Conservation (phyloP, 2,329 filamentous ascomycete genomes). For the Paracoccidioides lutzii region DNA sequence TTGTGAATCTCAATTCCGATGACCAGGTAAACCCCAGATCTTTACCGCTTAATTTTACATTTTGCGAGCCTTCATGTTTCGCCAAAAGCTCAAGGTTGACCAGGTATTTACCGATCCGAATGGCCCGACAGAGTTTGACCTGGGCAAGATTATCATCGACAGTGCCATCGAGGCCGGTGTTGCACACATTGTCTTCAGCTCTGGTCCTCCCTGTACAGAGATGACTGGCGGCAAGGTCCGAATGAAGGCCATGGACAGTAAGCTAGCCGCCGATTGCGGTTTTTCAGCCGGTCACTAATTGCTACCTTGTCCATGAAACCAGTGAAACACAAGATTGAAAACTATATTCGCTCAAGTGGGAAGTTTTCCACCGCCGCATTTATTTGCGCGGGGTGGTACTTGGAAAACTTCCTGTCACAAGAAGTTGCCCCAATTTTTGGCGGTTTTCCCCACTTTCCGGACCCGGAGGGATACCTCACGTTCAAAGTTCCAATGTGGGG, state of each 20-base stretch:
- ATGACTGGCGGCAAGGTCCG: constrained; percentile 23
- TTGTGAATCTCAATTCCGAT: constrained; percentile 15
- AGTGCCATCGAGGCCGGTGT: constrained; percentile 23
- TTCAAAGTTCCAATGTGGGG: constrained; percentile 29
- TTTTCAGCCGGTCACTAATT: neutral
- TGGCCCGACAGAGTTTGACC: constrained; percentile 23
- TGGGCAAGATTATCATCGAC: constrained; percentile 26
- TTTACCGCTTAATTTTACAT: neutral
- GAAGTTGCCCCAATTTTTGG: constrained; percentile 27
- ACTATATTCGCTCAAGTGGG: constrained; percentile 23
- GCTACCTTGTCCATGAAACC: neutral
- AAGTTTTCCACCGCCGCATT: constrained; percentile 26
- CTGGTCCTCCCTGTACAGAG: constrained; percentile 21
- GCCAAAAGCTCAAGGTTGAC: neutral
- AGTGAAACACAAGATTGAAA: constrained; percentile 30
- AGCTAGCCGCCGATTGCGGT: neutral
- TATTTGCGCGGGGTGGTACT: constrained; percentile 31
- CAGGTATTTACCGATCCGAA: constrained; percentile 3
- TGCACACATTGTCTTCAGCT: constrained; percentile 26
- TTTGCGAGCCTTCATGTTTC: neutral
- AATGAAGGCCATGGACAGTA: constrained; percentile 26
- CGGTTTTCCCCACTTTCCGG: constrained; percentile 28
- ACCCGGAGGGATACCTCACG: constrained; percentile 27
- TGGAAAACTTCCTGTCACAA: constrained; percentile 30
- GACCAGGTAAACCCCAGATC: neutral